These are phyloP conservation scores for Fusarium sp. DNA, from an alignment of 2,329 filamentous ascomycete species.

Conservation along the genomic window DNA sequence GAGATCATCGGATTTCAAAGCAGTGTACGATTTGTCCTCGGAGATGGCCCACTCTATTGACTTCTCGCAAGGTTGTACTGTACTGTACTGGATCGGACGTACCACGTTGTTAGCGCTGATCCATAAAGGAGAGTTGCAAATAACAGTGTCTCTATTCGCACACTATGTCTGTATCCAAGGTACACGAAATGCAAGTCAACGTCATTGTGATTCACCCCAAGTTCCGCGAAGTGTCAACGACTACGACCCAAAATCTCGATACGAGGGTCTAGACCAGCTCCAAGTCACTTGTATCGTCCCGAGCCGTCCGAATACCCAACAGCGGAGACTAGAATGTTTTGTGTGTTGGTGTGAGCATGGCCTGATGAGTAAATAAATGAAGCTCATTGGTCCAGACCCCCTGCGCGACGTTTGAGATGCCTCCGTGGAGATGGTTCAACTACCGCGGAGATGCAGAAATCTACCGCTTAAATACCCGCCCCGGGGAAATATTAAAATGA, in stretches of 20 bases:
- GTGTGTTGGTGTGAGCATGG: background rate
- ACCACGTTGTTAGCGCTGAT: background rate
- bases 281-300: background rate
- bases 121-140: constrained; percentile 5
- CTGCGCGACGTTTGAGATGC: background rate
- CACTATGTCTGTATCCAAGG: background rate
- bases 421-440: constrained; percentile 14
- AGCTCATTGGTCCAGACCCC: background rate
- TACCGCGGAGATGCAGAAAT: constrained; percentile 27
- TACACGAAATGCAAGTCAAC: background rate
- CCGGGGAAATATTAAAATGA: constrained; percentile 10
- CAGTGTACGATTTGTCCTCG: background rate
- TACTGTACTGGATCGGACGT: background rate
- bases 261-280: background rate
- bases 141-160: background rate
- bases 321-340: background rate
- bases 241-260: background rate
- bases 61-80: background rate
- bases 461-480: background rate
- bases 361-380: background rate
- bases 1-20: constrained; percentile 26
- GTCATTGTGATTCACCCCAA: background rate
- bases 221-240: background rate
- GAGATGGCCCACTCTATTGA: background rate
- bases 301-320: background rate